These are phyloP conservation scores for Verticillium tricorpus DNA, from an alignment of 2,329 filamentous ascomycete genomes.

Conservation along the genomic window DNA sequence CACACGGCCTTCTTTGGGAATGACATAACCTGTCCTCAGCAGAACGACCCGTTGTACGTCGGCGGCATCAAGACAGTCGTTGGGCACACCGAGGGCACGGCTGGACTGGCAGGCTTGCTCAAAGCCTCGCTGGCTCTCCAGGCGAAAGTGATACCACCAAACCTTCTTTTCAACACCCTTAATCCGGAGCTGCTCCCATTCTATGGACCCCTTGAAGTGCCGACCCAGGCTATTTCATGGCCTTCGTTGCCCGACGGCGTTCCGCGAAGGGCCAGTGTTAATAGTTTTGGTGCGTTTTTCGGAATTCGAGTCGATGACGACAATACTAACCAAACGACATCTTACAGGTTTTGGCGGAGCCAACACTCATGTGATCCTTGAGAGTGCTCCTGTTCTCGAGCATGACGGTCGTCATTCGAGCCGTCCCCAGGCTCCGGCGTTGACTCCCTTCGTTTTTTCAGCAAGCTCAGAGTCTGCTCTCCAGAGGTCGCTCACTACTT, in stretches of 20 bases:
- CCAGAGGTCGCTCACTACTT: neutral
- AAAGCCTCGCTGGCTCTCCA: constrained; percentile 17
- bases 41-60: neutral
- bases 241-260: constrained; percentile 3
- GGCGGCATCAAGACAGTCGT: constrained; percentile 19
- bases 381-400: constrained; percentile 4
- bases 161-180: constrained; percentile 21
- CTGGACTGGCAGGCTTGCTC: constrained; percentile 21
- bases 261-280: constrained; percentile 5
- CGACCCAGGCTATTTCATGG: constrained; percentile 10
- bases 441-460: neutral
- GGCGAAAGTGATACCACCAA: constrained; percentile 19
- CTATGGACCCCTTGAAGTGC: constrained; percentile 13
- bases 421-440: neutral
- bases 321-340: constrained; percentile 11
- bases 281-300: neutral
- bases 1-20: constrained; percentile 1
- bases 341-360: constrained; percentile 40
- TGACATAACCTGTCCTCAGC: too few relatives aligned
- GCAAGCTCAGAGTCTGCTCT: constrained; percentile 1
- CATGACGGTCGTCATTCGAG: neutral
- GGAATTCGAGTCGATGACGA: too few relatives aligned
- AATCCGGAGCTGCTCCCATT: constrained; percentile 22
- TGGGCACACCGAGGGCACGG: constrained; percentile 21
- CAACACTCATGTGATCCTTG: constrained; percentile 37